Evolutionary conservation across 352 stramenopile species (phyloP).

Genomic region (Phytophthora pini): DNA sequence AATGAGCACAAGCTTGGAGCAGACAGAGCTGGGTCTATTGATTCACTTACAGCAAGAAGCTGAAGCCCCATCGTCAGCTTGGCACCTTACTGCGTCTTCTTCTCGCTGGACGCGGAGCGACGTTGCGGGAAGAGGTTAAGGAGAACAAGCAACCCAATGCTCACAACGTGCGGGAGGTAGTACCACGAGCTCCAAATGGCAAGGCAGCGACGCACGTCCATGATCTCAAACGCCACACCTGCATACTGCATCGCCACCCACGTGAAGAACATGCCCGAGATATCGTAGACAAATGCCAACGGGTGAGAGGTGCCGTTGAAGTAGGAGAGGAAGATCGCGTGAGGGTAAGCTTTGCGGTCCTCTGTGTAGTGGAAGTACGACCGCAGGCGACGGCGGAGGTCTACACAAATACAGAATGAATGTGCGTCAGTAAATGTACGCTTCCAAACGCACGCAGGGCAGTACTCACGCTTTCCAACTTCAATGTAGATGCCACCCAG

Average conservation of each 20-base stretch:
- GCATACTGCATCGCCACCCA: constrained; percentile 90
- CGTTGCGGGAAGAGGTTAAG: constrained; percentile 67
- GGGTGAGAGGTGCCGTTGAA: constrained; percentile 76
- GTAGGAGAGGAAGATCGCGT: constrained; percentile 84
- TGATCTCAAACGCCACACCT: constrained; percentile 86
- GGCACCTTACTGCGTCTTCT: constrained; percentile 58
- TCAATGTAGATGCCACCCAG: constrained; percentile 87
- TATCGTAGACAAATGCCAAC: constrained; percentile 82
- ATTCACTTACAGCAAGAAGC: constrained; percentile 29
- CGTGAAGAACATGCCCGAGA: constrained; percentile 72
- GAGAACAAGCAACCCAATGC: constrained; percentile 63
- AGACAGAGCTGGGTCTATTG: constrained; percentile 30
- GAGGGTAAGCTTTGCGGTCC: constrained; percentile 76
- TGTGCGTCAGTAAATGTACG: constrained; percentile 3
- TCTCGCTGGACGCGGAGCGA: constrained; percentile 36
- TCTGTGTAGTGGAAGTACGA: constrained; percentile 89
- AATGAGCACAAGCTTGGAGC: constrained; percentile 9
- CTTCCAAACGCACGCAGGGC: not conserved
- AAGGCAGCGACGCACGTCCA: constrained; percentile 78
- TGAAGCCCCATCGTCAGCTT: constrained; percentile 11
- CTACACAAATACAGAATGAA: constrained; percentile 27
- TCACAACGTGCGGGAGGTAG: constrained; percentile 77
- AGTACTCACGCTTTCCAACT: constrained; percentile 77
- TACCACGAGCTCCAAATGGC: constrained; percentile 85
- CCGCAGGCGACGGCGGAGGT: constrained; percentile 74